Conservation (phyloP, 495 filamentous ascomycete species). For the Sabuloglossum arenarium region DNA sequence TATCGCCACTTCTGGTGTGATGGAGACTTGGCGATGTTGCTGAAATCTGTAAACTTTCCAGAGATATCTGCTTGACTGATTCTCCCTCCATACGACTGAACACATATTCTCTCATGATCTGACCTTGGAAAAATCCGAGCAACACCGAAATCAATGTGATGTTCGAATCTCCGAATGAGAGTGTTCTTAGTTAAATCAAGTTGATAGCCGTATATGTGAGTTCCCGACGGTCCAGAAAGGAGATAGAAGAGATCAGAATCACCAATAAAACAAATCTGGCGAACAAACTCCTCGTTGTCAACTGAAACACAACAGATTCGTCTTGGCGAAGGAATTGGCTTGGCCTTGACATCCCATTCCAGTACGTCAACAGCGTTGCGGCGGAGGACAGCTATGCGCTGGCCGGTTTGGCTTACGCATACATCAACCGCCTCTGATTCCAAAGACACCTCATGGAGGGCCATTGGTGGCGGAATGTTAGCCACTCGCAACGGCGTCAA, state of each 20-base stretch:
- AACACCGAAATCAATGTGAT: background rate
- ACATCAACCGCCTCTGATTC: constrained; percentile 48
- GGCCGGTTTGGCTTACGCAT: constrained; percentile 42
- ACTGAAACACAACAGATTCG: background rate
- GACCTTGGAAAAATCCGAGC: constrained; percentile 18
- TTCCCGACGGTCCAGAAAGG: background rate
- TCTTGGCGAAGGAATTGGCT: background rate
- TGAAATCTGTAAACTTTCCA: background rate
- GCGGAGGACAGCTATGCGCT: constrained; percentile 53
- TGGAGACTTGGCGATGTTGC: background rate
- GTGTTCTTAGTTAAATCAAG: background rate
- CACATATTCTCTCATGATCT: constrained; percentile 22
- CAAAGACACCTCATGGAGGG: constrained; percentile 49
- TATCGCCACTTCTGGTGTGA: background rate
- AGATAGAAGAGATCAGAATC: constrained; percentile 10
- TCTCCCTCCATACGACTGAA: constrained; percentile 5
- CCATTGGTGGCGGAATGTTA: constrained; percentile 86
- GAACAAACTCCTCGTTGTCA: background rate
- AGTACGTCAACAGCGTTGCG: constrained; percentile 39
- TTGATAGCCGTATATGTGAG: background rate
- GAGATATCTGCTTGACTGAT: background rate
- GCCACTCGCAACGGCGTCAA: constrained; percentile 66
- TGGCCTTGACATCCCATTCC: constrained; percentile 25
- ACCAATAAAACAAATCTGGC: constrained; percentile 13
- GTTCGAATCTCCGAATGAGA: background rate